These are phyloP conservation scores for Blastomyces gilchristii DNA, from an alignment of 2,329 filamentous ascomycete species.

Conservation along the genomic window DNA sequence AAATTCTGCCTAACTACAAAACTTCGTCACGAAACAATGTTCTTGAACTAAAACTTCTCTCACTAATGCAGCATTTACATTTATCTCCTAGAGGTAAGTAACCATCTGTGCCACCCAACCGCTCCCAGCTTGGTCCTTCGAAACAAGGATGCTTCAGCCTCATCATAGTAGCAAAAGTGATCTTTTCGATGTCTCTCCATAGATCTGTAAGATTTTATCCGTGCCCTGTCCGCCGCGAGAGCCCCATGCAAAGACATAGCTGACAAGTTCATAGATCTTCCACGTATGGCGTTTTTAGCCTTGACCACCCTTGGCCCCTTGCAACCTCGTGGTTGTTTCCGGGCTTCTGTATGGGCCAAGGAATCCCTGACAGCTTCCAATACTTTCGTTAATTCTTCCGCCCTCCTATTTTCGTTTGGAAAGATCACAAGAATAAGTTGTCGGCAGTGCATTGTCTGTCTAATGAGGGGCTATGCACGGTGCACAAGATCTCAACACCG, in stretches of 20 bases:
- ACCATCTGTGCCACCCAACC: neutral
- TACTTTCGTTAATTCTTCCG: neutral
- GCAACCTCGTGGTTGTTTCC: slow-evolving; percentile 3
- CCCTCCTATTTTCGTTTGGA: neutral
- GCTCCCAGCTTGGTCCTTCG: neutral
- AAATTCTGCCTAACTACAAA: neutral
- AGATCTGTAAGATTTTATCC: neutral
- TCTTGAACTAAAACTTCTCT: neutral
- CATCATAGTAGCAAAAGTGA: neutral
- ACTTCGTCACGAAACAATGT: neutral
- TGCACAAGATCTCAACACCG: neutral
- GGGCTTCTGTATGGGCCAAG: neutral
- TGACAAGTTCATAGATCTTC: neutral
- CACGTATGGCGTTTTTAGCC: neutral
- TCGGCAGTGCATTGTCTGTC: neutral
- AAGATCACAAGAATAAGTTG: neutral
- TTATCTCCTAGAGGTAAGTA: neutral
- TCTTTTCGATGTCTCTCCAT: neutral
- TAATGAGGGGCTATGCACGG: neutral
- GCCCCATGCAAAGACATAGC: neutral
- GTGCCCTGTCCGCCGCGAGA: neutral
- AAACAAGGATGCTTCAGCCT: neutral
- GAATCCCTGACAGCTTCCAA: neutral
- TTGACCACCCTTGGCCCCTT: neutral
- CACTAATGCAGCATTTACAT: slow-evolving; percentile 1